Percentiles rank a stretch among this genome's conserved stretches.
These are phyloP conservation scores for Sporobolomyces pararoseus DNA, from an alignment of 768 basidiomycete genomes.

Conservation along the genomic window DNA sequence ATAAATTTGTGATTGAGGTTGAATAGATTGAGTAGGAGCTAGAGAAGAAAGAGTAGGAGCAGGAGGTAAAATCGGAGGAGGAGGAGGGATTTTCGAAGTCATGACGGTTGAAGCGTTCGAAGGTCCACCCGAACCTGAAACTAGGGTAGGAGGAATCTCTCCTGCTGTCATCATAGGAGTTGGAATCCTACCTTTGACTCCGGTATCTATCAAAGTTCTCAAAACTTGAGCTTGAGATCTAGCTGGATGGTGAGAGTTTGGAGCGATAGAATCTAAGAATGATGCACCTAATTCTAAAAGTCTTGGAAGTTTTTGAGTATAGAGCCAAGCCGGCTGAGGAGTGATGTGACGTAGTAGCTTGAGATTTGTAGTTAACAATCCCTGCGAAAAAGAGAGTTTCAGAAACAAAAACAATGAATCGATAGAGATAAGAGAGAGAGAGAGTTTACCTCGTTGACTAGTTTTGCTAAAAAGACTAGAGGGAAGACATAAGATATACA, in stretches of 20 bases:
- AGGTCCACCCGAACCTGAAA: no score
- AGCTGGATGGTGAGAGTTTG: slow-evolving; percentile 32
- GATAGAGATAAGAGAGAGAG: not conserved
- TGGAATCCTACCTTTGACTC: slow-evolving; percentile 20
- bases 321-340: slow-evolving; percentile 34
- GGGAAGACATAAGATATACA: slow-evolving; percentile 41
- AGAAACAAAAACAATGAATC: not conserved
- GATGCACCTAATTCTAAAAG: slow-evolving; percentile 40
- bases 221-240: slow-evolving; percentile 32
- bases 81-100: slow-evolving; percentile 7
- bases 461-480: slow-evolving; percentile 39
- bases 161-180: slow-evolving; percentile 12
- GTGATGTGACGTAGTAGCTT: slow-evolving; percentile 20
- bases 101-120: slow-evolving; percentile 24
- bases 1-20: not conserved
- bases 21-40: not conserved
- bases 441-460: slow-evolving; percentile 35
- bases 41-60: not conserved
- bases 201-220: slow-evolving; percentile 36
- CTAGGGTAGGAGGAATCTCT: slow-evolving; percentile 1
- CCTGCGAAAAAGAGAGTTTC: slow-evolving; percentile 15
- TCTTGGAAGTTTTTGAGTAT: slow-evolving; percentile 40
- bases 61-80: not conserved
- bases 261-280: slow-evolving; percentile 40
- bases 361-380: slow-evolving; percentile 39